Percentiles rank a stretch among this genome's conserved stretches.
phyloP scores from a whole-genome alignment of 768 basidiomycete genomes.

The Boletus rex-veris region DNA sequence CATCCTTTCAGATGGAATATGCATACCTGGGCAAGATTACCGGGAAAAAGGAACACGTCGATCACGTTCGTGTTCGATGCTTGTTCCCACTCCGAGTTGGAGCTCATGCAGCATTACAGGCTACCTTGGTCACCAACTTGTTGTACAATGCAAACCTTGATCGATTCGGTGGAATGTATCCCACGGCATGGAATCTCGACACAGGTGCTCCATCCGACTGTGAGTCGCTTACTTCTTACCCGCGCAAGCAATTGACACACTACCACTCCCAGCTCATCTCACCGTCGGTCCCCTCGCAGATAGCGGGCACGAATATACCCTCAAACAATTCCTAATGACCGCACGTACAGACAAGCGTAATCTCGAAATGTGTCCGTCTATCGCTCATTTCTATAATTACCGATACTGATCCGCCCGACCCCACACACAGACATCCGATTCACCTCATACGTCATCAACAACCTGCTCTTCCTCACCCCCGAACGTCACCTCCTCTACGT shows the following conservation, averaged over 20 bases:
- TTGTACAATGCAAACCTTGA: conserved; percentile 45
- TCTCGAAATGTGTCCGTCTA: conserved; percentile 61
- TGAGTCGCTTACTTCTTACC: conserved; percentile 30
- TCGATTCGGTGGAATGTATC: conserved; percentile 58
- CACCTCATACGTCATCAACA: conserved; percentile 58
- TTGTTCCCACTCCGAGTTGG: neutral
- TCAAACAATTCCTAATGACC: conserved; percentile 69
- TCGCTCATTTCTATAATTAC: neutral
- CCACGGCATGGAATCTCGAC: conserved; percentile 51
- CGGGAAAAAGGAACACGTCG: conserved; percentile 60
- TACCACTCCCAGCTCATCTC: conserved; percentile 32
- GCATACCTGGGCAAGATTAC: conserved; percentile 79
- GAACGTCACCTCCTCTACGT: conserved; percentile 46
- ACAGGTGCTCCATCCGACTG: conserved; percentile 44
- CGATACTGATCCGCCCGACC: neutral
- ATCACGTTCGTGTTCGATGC: conserved; percentile 42
- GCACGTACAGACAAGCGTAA: conserved; percentile 56
- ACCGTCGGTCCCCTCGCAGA: conserved; percentile 66
- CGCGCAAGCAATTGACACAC: neutral
- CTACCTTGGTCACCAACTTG: conserved; percentile 43
- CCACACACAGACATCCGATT: conserved; percentile 49
- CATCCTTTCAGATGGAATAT: conserved; percentile 78
- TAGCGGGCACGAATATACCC: conserved; percentile 73
- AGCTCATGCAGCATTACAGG: conserved; percentile 33
- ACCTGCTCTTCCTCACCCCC: conserved; percentile 34